Evolutionary conservation across 73 alveolate species (phyloP), one percentile per base, ranked within the genome.

Genomic region (Paramecium primaurelia): DNA sequence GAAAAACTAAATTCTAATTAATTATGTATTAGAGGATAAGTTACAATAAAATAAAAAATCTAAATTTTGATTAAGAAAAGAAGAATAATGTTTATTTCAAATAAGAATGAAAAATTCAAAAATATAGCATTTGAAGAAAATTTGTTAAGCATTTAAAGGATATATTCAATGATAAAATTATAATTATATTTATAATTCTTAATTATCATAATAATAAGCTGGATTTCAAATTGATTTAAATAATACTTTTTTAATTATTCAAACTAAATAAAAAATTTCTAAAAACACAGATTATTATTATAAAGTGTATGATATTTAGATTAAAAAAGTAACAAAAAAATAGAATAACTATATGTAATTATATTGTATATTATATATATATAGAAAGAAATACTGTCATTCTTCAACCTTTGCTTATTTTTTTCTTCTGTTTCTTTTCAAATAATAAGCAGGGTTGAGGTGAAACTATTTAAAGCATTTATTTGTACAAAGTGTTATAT

Each of bases 221-320:
- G 18, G 94, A 88, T 96, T 96, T 85, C 96, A 96, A 18, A 71
- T 93, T 11, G 97, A 96, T 83, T 96, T 97, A 16, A 86, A 77
- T 18, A 95, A 75, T 88, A 98, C 99, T 32, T 96, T 96, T 68
- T 44, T 36, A 88, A 34, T 44, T 20, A 8, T 38, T 6, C 11
- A 38, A 38, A 38, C 49, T 25, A 88, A 88, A 69, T 45, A 68
- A 22, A 22, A 22, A 0, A 22, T 22, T 22, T 22, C 25, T 22
- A 22, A 22, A 22, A 22, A 22, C 25, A 22, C 25, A 22, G 25
- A 22, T 22, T 22, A 22, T 22, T 22, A 22, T 0, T 22, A 22
- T n/a, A n/a, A n/a, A 22, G 25, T 22, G 0, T 22, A 22, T 22
- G 25, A 22, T 22, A 38, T 38, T 38, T 38, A 38, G 8, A 38